Evolutionary conservation across 2,329 filamentous ascomycete species (phyloP).

Genomic region (Paraphoma sp.): DNA sequence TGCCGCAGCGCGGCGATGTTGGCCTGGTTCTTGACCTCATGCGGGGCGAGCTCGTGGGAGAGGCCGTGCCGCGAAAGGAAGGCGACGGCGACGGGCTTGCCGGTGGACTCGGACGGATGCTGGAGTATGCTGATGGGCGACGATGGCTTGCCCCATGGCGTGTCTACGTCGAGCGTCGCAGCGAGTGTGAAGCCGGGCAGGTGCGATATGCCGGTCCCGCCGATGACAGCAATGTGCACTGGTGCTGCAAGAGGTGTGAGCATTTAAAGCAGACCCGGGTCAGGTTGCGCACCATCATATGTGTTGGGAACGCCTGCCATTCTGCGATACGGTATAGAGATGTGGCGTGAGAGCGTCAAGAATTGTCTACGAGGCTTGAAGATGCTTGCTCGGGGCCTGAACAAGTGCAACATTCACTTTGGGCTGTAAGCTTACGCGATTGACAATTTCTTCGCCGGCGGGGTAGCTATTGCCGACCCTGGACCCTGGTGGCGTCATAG

Average conservation of each 20-base stretch:
- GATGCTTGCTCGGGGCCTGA: slow-evolving; percentile 2
- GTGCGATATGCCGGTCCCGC: slow-evolving; percentile 86
- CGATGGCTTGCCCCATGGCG: slow-evolving; percentile 86
- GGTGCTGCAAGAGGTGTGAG: slow-evolving; percentile 47
- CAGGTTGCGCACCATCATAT: slow-evolving; percentile 34
- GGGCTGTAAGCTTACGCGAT: slow-evolving; percentile 13
- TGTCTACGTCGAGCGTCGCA: slow-evolving; percentile 75
- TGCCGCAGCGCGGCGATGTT: slow-evolving; percentile 97
- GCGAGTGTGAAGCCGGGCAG: slow-evolving; percentile 87
- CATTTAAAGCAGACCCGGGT: background rate
- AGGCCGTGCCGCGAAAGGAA: slow-evolving; percentile 93
- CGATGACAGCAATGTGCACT: slow-evolving; percentile 59
- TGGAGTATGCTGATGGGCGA: slow-evolving; percentile 85
- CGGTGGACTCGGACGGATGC: slow-evolving; percentile 75
- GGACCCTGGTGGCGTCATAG: slow-evolving; percentile 30
- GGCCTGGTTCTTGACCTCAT: slow-evolving; percentile 92
- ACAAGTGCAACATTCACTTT: slow-evolving; percentile 26
- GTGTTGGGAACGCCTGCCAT: slow-evolving; percentile 44
- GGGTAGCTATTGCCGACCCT: slow-evolving; percentile 23
- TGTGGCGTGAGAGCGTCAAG: slow-evolving; percentile 10
- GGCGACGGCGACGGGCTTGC: slow-evolving; percentile 70
- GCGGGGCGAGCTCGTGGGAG: slow-evolving; percentile 87
- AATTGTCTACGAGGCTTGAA: background rate
- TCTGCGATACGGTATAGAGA: slow-evolving; percentile 36
- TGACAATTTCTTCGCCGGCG: slow-evolving; percentile 27